Evolutionary conservation across 2,329 filamentous ascomycete genomes (phyloP), one percentile per base, ranked within the genome.

Genomic region (Penicillium sclerotigenum): DNA sequence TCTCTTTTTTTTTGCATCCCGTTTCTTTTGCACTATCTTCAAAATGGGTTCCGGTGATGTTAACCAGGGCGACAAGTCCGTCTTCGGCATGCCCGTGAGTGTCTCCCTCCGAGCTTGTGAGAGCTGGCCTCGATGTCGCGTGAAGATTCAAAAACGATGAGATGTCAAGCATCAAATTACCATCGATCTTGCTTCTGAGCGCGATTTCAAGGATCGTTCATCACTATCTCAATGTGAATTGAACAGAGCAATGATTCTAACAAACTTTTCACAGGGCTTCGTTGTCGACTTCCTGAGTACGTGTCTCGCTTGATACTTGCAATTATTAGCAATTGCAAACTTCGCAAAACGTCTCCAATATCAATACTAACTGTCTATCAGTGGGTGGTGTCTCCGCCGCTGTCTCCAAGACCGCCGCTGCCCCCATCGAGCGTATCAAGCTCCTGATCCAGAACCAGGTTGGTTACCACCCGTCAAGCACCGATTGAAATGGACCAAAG

Each of bases 401-500:
- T 81, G 92, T 99, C 88, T 99, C 94, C 79, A 99, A 99, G 91
- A 99, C 94, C 71, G 94, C 94, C 77, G 94, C 94, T 78, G 94
- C 94, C 83, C 94, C 94, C 82, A 99, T 99, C 74, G 94, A 99
- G 92, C 94, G 94, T 91, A 89, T 99, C 83, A 99, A 99, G 92
- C 94, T 99, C 78, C 90, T 99, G 77, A 95, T 99, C 84, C 94
- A 99, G 87, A 99, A 99, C 86, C 94, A 99, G 89, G 92, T 96
- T 87, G 69, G 91, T 84, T 53, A 54, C 58, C 26, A 42, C 58
- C 48, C 37, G 10, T 38, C 43, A 18, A 40, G 45, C 50, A 54
- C 26, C 54, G n/a, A 33, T 38, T 52, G 43, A 6, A 45, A 28
- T 26, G 43, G 31, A 24, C 47, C 40, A 40, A 37, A 40, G 51